phyloP scores from a whole-genome alignment of 176 grass and related monocot species.

The Avena insularis region DNA sequence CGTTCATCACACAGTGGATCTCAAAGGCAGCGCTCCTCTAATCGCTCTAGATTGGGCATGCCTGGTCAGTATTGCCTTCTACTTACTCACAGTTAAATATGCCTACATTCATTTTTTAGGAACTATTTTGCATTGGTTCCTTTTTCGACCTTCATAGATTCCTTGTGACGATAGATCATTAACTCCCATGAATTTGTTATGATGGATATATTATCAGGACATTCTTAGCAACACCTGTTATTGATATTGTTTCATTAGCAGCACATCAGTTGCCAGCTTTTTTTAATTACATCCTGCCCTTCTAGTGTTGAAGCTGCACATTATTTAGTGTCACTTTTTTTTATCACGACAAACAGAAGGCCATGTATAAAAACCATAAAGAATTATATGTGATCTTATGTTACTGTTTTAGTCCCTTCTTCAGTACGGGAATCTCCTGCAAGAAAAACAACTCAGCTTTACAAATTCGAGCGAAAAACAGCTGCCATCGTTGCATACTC shows the following conservation, averaged over 20 bases:
- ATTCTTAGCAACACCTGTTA: background rate
- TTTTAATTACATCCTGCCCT: background rate
- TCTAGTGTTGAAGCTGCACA: background rate
- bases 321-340: background rate
- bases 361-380: background rate
- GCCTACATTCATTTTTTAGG: background rate
- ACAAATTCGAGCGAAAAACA: background rate
- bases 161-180: background rate
- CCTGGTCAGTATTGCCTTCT: slow-evolving; percentile 57
- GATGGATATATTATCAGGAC: background rate
- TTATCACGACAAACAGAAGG: background rate
- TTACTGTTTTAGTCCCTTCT: background rate
- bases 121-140: background rate
- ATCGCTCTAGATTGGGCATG: slow-evolving; percentile 63
- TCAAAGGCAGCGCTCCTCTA: slow-evolving; percentile 66
- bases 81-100: slow-evolving; percentile 1
- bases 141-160: background rate
- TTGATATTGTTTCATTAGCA: background rate
- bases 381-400: slow-evolving; percentile 9
- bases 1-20: slow-evolving; percentile 54
- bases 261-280: background rate
- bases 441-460: background rate
- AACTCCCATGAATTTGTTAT: slow-evolving; percentile 7
- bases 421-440: background rate
- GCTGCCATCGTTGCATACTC: background rate